Conservation (phyloP, 805 yeast genomes). For the Kodamaea laetipori region DNA sequence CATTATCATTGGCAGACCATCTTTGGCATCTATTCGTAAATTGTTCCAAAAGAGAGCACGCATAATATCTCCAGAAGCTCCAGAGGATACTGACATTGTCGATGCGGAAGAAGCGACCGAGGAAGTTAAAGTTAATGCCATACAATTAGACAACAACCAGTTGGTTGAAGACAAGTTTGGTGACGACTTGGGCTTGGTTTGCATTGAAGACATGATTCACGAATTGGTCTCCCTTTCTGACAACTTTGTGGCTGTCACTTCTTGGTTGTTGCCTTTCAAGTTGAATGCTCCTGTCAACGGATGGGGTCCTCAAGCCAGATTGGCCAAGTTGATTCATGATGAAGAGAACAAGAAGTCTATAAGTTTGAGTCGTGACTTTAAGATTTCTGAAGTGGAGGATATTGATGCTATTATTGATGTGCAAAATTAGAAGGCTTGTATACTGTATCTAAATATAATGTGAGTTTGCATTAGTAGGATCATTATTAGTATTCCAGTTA, state of each 20-base stretch:
- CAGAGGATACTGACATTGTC: slow-evolving; percentile 12
- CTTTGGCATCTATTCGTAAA: slow-evolving; percentile 70
- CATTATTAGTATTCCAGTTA: no score
- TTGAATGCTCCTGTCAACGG: slow-evolving; percentile 72
- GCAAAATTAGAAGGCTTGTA: slow-evolving; percentile 67
- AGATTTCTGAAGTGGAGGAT: slow-evolving; percentile 64
- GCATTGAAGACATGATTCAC: slow-evolving; percentile 79
- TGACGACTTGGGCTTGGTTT: slow-evolving; percentile 59
- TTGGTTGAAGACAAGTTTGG: slow-evolving; percentile 72
- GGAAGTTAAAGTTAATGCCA: slow-evolving; percentile 21
- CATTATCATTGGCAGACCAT: slow-evolving; percentile 71
- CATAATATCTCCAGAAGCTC: slow-evolving; percentile 34
- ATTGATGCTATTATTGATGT: slow-evolving; percentile 68
- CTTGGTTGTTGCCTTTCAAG: slow-evolving; percentile 70
- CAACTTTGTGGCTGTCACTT: slow-evolving; percentile 57
- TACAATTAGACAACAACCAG: slow-evolving; percentile 69
- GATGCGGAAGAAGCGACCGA: slow-evolving; percentile 7
- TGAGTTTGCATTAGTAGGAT: neutral
- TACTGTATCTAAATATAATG: no score
- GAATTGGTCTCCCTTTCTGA: slow-evolving; percentile 68
- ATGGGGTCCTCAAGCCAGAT: slow-evolving; percentile 70
- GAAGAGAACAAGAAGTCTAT: slow-evolving; percentile 51
- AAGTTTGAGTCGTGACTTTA: slow-evolving; percentile 65
- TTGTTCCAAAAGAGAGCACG: slow-evolving; percentile 77
- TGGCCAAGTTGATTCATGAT: slow-evolving; percentile 61